Conservation (phyloP, 305 asterid species). For the Salvia sclarea region DNA sequence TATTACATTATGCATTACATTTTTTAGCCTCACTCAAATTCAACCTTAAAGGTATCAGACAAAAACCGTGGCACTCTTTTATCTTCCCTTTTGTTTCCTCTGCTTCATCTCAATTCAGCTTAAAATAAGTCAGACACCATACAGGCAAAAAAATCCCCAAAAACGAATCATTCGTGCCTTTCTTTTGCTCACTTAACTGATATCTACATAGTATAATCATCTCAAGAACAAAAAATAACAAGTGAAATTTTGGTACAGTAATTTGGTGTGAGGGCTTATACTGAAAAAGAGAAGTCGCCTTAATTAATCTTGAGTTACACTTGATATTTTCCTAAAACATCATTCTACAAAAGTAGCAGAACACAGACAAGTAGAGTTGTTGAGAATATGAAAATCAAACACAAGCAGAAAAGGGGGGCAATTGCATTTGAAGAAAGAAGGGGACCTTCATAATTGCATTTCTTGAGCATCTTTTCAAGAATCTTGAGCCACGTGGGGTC, state of each 20-base stretch:
- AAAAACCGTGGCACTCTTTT: neutral
- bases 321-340: neutral
- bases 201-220: neutral
- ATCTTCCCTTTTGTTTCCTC: neutral
- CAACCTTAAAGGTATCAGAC: neutral
- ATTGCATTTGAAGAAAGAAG: slow-evolving; percentile 19
- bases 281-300: neutral
- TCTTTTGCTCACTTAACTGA: too few species aligned
- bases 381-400: too few species aligned
- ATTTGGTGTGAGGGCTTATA: neutral
- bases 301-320: neutral
- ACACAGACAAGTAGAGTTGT: too few species aligned
- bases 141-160: too few species aligned
- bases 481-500: slow-evolving; percentile 96
- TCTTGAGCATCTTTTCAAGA: slow-evolving; percentile 94
- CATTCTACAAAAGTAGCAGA: too few species aligned
- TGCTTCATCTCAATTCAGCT: neutral
- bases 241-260: slow-evolving; percentile 1
- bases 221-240: neutral
- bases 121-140: too few species aligned
- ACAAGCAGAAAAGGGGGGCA: slow-evolving; percentile 2
- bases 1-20: neutral
- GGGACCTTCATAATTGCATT: slow-evolving; percentile 84
- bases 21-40: neutral
- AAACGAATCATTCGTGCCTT: too few species aligned